Percentiles rank a stretch among this genome's conserved stretches.
phyloP scores from a whole-genome alignment of 75 land plant genomes.

The Pseudotsuga menziesii region DNA sequence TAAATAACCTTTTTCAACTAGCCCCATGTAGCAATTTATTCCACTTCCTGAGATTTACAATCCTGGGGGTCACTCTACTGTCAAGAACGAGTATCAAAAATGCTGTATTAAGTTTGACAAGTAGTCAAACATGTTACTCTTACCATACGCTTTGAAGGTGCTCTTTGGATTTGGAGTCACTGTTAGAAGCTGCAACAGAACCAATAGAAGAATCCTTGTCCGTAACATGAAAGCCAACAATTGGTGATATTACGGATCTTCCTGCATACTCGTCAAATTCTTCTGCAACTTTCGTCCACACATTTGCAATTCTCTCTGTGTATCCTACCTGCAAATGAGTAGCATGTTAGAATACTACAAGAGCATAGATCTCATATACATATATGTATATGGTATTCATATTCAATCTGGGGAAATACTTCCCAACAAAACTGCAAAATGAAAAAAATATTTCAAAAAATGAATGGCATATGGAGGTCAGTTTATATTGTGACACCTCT shows the following conservation, averaged over 20 bases:
- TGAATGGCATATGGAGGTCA: neutral
- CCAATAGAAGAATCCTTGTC: neutral
- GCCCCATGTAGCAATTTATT: neutral
- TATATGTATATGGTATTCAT: neutral
- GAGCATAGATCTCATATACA: neutral
- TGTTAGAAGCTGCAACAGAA: neutral
- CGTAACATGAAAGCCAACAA: slow-evolving; percentile 6
- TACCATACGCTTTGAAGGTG: neutral
- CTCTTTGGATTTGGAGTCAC: neutral
- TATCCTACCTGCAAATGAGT: slow-evolving; percentile 53
- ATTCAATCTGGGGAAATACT: neutral
- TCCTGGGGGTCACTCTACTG: neutral
- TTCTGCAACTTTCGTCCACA: slow-evolving; percentile 69
- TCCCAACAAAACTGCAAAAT: neutral
- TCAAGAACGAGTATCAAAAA: neutral
- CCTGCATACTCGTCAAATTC: slow-evolving; percentile 43
- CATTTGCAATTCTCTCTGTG: slow-evolving; percentile 68
- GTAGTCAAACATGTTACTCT: neutral
- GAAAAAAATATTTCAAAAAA: neutral
- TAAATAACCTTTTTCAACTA: too few species aligned
- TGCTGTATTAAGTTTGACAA: slow-evolving; percentile 3
- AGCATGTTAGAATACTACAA: neutral
- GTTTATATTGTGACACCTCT: neutral
- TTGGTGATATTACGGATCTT: slow-evolving; percentile 1
- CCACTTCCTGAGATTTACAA: neutral